Conservation (phyloP, 2,329 filamentous ascomycete species). For the Curvularia verruculosa region DNA sequence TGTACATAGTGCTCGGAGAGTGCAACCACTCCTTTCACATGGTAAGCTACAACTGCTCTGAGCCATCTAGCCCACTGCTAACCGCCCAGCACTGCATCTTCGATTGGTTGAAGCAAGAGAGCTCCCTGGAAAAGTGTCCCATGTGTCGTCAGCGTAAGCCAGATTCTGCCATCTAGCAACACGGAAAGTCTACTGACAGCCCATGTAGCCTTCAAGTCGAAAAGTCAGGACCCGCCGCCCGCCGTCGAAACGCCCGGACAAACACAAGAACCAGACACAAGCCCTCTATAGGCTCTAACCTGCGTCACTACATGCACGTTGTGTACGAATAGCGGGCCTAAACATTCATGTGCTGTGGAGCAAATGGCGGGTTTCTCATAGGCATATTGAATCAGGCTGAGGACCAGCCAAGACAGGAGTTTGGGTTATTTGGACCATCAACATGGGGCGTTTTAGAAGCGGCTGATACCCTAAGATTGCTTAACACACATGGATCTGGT, state of each 20-base stretch:
- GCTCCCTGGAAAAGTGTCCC: slow-evolving; percentile 90
- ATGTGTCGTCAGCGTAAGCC: slow-evolving; percentile 92
- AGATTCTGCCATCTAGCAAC: background rate
- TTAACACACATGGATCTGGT: slow-evolving; percentile 3
- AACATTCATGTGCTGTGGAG: background rate
- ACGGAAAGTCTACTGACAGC: slow-evolving; percentile 18
- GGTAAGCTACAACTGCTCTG: slow-evolving; percentile 58
- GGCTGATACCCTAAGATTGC: slow-evolving; percentile 33
- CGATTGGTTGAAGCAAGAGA: slow-evolving; percentile 95
- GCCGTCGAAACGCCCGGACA: slow-evolving; percentile 19
- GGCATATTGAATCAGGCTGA: background rate
- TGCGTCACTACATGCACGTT: no score
- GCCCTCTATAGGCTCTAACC: slow-evolving; percentile 15
- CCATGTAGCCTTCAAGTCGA: slow-evolving; percentile 47
- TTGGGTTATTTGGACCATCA: slow-evolving; percentile 3
- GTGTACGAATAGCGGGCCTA: background rate
- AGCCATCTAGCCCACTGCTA: slow-evolving; percentile 9
- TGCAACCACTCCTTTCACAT: slow-evolving; percentile 98
- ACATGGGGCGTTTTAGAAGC: slow-evolving; percentile 23
- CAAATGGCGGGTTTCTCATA: background rate
- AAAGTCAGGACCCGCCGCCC: slow-evolving; percentile 42
- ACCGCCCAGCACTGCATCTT: slow-evolving; percentile 81
- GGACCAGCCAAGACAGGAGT: background rate
- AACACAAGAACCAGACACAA: slow-evolving; percentile 28
- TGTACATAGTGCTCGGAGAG: slow-evolving; percentile 87